phyloP scores from a whole-genome alignment of 1,139 yeast genomes.

The Hemisphaericaspora lyxosophila region DNA sequence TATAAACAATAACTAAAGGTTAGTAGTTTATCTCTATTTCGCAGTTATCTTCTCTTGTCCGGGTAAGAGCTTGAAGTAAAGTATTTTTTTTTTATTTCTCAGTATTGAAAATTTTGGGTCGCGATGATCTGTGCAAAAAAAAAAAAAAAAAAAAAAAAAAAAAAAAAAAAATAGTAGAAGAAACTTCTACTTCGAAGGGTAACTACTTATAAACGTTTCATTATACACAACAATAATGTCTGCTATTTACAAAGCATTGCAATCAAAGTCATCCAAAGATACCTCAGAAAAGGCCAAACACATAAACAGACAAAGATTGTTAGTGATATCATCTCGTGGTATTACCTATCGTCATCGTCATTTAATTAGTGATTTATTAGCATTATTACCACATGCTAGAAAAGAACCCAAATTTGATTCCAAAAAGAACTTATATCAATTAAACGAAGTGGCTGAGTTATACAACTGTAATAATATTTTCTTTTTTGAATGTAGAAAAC shows the following conservation, averaged over 20 bases:
- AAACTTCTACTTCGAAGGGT: too few relatives aligned
- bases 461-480: constrained; percentile 95
- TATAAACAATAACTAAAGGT: too few relatives aligned
- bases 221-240: constrained; percentile 43
- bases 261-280: constrained; percentile 47
- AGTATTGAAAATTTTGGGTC: constrained; percentile 1
- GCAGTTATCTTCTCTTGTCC: constrained; percentile 6
- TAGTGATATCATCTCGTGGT: constrained; percentile 91
- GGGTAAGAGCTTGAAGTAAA: too few relatives aligned
- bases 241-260: constrained; percentile 68
- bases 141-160: too few relatives aligned
- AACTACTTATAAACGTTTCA: too few relatives aligned
- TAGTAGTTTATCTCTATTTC: neutral
- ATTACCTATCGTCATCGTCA: constrained; percentile 95
- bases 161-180: too few relatives aligned
- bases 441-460: constrained; percentile 93
- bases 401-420: constrained; percentile 96
- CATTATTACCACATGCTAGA: constrained; percentile 89
- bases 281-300: constrained; percentile 51
- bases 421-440: constrained; percentile 81
- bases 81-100: neutral
- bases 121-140: constrained; percentile 19
- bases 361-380: constrained; percentile 75
- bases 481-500: constrained; percentile 95
- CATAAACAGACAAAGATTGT: constrained; percentile 76